These are phyloP conservation scores for Trichoderma citrinoviride DNA, from an alignment of 2,329 filamentous ascomycete genomes.

Conservation along the genomic window DNA sequence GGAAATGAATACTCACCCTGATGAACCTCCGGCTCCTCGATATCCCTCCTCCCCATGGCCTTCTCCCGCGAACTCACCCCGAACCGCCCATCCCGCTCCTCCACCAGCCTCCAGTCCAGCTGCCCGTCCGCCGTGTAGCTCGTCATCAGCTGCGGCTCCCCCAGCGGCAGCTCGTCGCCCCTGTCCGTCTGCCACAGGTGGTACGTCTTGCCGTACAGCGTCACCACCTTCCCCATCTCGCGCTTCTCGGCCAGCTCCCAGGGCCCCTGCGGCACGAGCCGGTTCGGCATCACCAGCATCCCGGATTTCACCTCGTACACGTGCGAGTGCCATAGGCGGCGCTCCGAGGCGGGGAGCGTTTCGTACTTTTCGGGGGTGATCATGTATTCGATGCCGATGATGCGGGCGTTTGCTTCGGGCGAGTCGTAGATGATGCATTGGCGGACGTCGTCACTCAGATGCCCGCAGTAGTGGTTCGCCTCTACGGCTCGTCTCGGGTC, in stretches of 20 bases:
- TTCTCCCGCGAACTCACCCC: constrained; percentile 46
- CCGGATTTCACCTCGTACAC: constrained; percentile 73
- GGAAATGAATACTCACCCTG: not conserved
- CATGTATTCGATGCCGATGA: constrained; percentile 90
- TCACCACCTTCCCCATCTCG: constrained; percentile 75
- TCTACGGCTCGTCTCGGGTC: constrained; percentile 69
- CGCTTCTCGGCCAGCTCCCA: constrained; percentile 77
- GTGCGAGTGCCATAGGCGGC: constrained; percentile 75
- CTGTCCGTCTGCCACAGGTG: constrained; percentile 84
- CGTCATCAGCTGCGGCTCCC: constrained; percentile 54
- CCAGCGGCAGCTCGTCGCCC: constrained; percentile 58
- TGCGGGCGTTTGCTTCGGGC: constrained; percentile 60
- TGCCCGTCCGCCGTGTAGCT: constrained; percentile 51
- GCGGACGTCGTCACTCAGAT: constrained; percentile 69
- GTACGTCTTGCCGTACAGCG: constrained; percentile 78
- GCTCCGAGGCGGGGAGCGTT: constrained; percentile 63
- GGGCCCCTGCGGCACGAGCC: constrained; percentile 52
- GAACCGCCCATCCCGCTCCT: constrained; percentile 46
- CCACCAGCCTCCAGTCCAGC: constrained; percentile 47
- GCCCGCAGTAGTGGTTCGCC: constrained; percentile 81
- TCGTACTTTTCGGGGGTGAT: constrained; percentile 68
- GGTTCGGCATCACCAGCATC: constrained; percentile 75
- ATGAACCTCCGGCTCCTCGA: not conserved
- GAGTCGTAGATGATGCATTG: constrained; percentile 86
- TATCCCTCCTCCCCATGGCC: constrained; percentile 38